Evolutionary conservation across 2,329 filamentous ascomycete genomes (phyloP).

Genomic region (Dactylellina cionopaga): DNA sequence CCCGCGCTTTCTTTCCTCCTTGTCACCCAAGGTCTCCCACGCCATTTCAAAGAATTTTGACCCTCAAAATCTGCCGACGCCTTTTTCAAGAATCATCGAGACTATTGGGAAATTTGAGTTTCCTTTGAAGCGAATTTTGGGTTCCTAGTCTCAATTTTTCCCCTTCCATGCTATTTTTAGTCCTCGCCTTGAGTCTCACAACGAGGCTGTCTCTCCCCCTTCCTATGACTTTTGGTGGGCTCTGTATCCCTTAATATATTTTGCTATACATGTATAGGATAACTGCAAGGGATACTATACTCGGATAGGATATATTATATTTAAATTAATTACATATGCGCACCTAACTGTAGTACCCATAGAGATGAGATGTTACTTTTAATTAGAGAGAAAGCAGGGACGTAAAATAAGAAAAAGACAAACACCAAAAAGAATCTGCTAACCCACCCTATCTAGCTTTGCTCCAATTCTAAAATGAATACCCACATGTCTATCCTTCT

Average conservation of each 20-base stretch:
- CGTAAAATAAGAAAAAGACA: not conserved
- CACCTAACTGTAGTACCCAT: constrained; percentile 2
- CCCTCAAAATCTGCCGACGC: not conserved
- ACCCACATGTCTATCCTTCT: constrained; percentile 30
- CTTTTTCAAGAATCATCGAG: constrained; percentile 11
- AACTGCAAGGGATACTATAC: too few species aligned
- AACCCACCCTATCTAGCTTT: constrained; percentile 48
- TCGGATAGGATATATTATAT: too few species aligned
- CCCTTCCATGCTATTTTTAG: not conserved
- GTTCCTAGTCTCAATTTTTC: not conserved
- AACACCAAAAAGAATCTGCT: constrained; percentile 16
- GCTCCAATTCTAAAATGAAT: constrained; percentile 38
- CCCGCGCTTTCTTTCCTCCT: not conserved
- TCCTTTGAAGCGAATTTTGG: constrained; percentile 6
- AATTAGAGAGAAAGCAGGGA: not conserved
- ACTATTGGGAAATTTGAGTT: constrained; percentile 15
- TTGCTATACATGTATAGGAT: too few species aligned
- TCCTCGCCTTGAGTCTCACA: too few species aligned
- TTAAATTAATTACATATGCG: constrained; percentile 17
- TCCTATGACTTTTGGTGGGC: too few species aligned
- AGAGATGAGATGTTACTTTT: constrained; percentile 18
- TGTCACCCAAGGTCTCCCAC: constrained; percentile 7
- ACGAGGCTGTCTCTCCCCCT: too few species aligned
- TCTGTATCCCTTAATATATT: too few species aligned
- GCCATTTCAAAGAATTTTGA: constrained; percentile 11